phyloP scores from a whole-genome alignment of 345 rosid species.

The Moringa oleifera region DNA sequence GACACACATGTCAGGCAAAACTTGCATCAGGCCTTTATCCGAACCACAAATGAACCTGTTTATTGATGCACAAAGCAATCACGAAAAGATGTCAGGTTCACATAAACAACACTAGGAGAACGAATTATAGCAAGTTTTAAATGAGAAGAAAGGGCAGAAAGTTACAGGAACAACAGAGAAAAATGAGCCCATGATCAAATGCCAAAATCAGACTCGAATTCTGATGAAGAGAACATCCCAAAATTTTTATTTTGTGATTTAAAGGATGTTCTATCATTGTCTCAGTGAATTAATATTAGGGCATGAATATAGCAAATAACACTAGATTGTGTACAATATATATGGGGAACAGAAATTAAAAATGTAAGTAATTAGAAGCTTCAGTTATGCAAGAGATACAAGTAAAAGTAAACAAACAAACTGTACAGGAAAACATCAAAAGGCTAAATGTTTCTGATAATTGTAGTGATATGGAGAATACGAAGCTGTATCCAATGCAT shows the following conservation, averaged over 20 bases:
- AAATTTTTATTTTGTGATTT: no score
- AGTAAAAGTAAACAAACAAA: no score
- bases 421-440: neutral
- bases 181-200: neutral
- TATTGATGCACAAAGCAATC: neutral
- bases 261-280: no score
- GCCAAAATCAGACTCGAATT: neutral
- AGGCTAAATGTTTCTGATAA: neutral
- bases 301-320: no score
- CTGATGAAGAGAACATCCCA: neutral
- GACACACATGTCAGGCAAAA: neutral
- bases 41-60: constrained; percentile 81
- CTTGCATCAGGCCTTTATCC: constrained; percentile 65
- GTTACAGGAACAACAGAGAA: neutral
- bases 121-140: neutral
- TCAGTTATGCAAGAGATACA: no score
- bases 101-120: neutral
- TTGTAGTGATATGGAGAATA: neutral
- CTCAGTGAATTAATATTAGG: no score
- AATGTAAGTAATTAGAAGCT: no score
- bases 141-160: neutral
- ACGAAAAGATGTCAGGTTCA: neutral
- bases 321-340: no score
- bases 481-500: neutral
- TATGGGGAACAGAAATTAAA: no score